These are phyloP conservation scores for Mariannaea sp. DNA, from an alignment of 2,329 filamentous ascomycete species.

Conservation along the genomic window DNA sequence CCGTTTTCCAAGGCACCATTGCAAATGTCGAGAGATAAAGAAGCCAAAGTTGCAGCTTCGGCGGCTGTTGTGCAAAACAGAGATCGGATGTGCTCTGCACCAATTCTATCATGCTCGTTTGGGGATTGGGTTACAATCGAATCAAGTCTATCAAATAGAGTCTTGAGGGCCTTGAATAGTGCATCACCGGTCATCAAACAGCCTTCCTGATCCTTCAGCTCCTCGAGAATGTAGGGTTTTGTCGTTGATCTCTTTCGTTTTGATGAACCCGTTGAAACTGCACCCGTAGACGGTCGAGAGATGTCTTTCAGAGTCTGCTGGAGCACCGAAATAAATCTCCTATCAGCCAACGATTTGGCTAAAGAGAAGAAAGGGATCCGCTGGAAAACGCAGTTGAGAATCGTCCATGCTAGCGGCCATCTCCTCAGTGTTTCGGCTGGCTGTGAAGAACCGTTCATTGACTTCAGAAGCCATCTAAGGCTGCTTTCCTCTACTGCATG, in stretches of 20 bases:
- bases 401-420: conserved; percentile 63
- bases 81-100: conserved; percentile 62
- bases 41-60: conserved; percentile 53
- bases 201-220: conserved; percentile 46
- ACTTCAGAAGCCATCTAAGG: conserved; percentile 67
- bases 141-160: conserved; percentile 53
- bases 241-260: conserved; percentile 54
- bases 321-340: conserved; percentile 69
- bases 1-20: conserved; percentile 43
- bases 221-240: conserved; percentile 45
- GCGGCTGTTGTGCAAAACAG: conserved; percentile 56
- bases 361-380: conserved; percentile 71
- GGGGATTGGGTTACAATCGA: conserved; percentile 42
- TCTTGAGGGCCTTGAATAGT: conserved; percentile 52
- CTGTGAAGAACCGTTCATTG: conserved; percentile 56
- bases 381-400: conserved; percentile 64
- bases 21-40: conserved; percentile 54
- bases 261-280: conserved; percentile 34
- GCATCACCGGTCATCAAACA: conserved; percentile 54
- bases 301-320: conserved; percentile 68
- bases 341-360: conserved; percentile 72
- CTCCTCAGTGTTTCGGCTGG: conserved; percentile 58
- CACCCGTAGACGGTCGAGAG: conserved; percentile 41
- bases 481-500: conserved; percentile 62
- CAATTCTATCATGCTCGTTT: conserved; percentile 55